phyloP scores from a whole-genome alignment of 768 basidiomycete genomes.

The Brasilioporus rufonigricans region DNA sequence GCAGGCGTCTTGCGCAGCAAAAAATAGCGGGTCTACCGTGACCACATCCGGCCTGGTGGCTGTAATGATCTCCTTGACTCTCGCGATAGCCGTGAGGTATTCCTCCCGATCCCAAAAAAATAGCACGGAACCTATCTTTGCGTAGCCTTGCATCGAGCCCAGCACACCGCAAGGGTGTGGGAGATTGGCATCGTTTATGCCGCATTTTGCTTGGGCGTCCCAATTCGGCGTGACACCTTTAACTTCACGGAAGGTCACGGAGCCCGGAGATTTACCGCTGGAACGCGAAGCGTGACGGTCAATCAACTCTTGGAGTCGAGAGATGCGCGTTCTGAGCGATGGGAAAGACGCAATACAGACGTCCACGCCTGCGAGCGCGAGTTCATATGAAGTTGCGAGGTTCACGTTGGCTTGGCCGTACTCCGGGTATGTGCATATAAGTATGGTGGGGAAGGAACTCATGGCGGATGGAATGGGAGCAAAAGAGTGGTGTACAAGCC shows the following conservation, averaged over 20 bases:
- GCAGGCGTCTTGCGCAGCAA: slow-evolving; percentile 1
- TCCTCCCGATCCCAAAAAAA: slow-evolving; percentile 4
- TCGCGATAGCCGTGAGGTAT: slow-evolving; percentile 2
- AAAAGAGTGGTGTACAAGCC: too few species aligned
- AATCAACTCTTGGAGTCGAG: slow-evolving; percentile 5
- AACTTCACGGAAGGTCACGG: slow-evolving; percentile 5
- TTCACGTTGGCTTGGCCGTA: slow-evolving; percentile 5
- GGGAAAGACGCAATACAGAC: slow-evolving; percentile 10
- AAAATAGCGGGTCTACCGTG: neutral
- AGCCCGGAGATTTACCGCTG: neutral
- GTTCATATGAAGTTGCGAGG: slow-evolving; percentile 11
- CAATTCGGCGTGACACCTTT: neutral
- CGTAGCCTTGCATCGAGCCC: neutral
- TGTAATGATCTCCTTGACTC: neutral
- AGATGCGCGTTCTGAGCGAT: slow-evolving; percentile 8
- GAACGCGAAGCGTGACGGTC: neutral
- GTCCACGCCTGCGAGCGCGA: too few species aligned
- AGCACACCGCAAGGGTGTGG: slow-evolving; percentile 1
- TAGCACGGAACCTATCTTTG: rapidly evolving
- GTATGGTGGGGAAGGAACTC: slow-evolving; percentile 4
- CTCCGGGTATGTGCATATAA: slow-evolving; percentile 10
- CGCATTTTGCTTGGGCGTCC: neutral
- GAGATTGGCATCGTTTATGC: neutral
- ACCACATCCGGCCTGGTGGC: neutral
- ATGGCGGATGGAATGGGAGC: too few species aligned